Conservation (phyloP, 148 eudicot species). For the Silene latifolia region DNA sequence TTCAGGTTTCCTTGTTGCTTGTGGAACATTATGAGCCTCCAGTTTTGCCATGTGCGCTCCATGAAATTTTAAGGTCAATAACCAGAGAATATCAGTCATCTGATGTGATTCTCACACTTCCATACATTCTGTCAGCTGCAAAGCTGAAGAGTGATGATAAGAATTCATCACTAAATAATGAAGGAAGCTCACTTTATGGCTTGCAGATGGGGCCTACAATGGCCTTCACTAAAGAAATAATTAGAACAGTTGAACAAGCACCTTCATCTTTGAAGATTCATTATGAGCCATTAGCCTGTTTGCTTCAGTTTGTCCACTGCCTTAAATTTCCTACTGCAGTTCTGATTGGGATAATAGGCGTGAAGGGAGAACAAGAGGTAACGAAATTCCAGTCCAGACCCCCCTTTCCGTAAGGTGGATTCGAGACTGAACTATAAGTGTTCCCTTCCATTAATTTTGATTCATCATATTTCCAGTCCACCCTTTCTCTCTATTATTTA, state of each 20-base stretch:
- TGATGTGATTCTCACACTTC: conserved; percentile 43
- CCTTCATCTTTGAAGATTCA: conserved; percentile 57
- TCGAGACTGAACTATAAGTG: not conserved
- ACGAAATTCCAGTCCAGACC: not conserved
- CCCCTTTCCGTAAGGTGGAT: not conserved
- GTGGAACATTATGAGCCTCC: conserved; percentile 62
- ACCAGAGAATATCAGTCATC: conserved; percentile 33
- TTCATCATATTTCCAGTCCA: too few relatives aligned
- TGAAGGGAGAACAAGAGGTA: conserved; percentile 62
- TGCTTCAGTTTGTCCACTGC: conserved; percentile 57
- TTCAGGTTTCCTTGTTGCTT: conserved; percentile 61
- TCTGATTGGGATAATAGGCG: conserved; percentile 47
- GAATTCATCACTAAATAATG: conserved; percentile 24
- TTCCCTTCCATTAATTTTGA: not conserved
- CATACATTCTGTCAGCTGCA: conserved; percentile 49
- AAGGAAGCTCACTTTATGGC: conserved; percentile 35
- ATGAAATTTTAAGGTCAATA: conserved; percentile 55
- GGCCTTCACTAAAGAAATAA: conserved; percentile 36
- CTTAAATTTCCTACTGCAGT: conserved; percentile 51
- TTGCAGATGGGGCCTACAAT: conserved; percentile 52
- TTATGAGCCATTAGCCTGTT: conserved; percentile 63
- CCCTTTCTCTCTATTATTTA: too few relatives aligned
- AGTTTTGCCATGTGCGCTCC: conserved; percentile 59
- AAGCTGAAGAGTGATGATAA: conserved; percentile 59
- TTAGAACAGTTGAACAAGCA: conserved; percentile 38